Conservation (phyloP, 352 stramenopile species). For the Blastocystis hominis region DNA sequence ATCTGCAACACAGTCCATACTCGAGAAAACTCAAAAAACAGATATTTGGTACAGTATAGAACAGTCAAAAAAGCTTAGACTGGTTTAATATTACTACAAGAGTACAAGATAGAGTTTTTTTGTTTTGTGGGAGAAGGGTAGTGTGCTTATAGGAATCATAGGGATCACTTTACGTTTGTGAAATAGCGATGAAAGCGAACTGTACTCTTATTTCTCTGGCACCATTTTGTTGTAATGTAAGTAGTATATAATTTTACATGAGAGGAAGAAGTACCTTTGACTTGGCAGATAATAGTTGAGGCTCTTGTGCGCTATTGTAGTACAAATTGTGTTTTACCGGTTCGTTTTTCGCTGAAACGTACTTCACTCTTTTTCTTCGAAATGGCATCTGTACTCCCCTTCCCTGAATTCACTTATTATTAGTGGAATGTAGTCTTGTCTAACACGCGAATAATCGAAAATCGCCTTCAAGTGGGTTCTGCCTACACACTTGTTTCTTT, state of each 20-base stretch:
- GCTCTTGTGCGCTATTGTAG: too few species aligned
- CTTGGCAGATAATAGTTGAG: too few species aligned
- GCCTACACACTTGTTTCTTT: not conserved
- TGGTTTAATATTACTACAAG: not conserved
- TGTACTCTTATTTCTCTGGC: too few species aligned
- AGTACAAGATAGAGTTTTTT: not conserved
- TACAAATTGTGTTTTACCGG: too few species aligned
- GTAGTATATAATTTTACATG: too few species aligned
- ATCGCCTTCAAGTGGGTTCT: not conserved
- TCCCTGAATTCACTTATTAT: not conserved
- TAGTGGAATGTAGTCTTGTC: not conserved
- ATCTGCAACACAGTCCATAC: not conserved
- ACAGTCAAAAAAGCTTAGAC: not conserved
- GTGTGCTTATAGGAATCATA: not conserved
- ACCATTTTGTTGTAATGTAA: too few species aligned
- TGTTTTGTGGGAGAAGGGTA: not conserved
- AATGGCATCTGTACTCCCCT: not conserved
- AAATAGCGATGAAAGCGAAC: not conserved
- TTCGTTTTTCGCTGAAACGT: not conserved
- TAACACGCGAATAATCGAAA: constrained; percentile 8
- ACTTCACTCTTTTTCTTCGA: not conserved
- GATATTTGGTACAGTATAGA: not conserved
- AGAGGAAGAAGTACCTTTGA: too few species aligned
- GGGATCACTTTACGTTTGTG: not conserved
- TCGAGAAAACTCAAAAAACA: not conserved